Conservation (phyloP, 208 protist genomes). For the Acanthamoeba quina region DNA sequence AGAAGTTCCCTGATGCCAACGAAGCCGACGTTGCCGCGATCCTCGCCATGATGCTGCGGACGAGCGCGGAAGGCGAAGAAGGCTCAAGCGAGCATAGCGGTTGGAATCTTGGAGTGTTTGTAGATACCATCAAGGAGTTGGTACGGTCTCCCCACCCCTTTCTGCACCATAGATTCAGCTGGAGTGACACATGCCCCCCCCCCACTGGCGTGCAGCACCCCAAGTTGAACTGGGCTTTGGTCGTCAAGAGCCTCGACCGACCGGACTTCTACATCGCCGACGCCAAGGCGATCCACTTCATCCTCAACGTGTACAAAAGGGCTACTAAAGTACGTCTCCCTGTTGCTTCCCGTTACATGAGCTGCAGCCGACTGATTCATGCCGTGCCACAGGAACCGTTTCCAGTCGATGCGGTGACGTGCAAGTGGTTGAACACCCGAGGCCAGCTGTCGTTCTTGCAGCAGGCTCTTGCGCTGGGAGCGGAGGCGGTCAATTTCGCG, state of each 20-base stretch:
- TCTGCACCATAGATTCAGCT: background rate
- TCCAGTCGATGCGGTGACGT: conserved; percentile 9
- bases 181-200: background rate
- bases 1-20: conserved; percentile 74
- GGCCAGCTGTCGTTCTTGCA: conserved; percentile 57
- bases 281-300: conserved; percentile 82
- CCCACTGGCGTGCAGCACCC: conserved; percentile 43
- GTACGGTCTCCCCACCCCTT: conserved; percentile 2
- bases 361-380: background rate
- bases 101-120: conserved; percentile 87
- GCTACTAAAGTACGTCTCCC: conserved; percentile 53
- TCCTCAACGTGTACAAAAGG: conserved; percentile 82
- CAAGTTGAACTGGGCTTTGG: conserved; percentile 81
- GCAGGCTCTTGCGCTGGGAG: background rate
- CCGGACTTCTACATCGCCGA: conserved; percentile 84
- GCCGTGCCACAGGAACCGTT: conserved; percentile 18
- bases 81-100: background rate
- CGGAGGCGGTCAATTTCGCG: conserved; percentile 69
- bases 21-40: conserved; percentile 82
- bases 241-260: conserved; percentile 87
- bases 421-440: background rate
- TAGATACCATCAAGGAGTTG: conserved; percentile 82
- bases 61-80: conserved; percentile 48
- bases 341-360: background rate
- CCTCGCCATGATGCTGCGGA: conserved; percentile 83